Percentiles rank a stretch among this genome's conserved stretches.
Conservation (phyloP, 108 stramenopile genomes). For the Parmales sp. region DNA sequence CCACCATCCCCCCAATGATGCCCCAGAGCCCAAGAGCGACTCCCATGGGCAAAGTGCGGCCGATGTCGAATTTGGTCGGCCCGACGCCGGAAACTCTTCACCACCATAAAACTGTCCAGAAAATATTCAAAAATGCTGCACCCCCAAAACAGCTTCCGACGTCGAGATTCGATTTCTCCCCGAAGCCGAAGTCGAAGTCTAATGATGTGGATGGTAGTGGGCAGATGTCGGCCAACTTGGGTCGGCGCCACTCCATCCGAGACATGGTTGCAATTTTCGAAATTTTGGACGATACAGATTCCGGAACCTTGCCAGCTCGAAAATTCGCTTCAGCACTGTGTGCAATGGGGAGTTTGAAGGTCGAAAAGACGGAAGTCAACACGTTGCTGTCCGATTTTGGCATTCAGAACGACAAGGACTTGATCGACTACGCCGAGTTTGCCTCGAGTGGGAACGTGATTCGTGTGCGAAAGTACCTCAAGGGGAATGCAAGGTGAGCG, state of each 20-base stretch:
- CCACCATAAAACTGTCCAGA: not conserved
- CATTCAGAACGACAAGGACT: not conserved
- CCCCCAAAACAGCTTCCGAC: not conserved
- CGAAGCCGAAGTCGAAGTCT: not conserved
- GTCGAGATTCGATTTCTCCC: not conserved
- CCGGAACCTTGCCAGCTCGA: not conserved
- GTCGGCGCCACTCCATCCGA: not conserved
- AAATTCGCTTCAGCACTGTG: not conserved
- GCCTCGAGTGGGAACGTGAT: not conserved
- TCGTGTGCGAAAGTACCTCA: not conserved
- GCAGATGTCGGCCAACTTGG: not conserved
- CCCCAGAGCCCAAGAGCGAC: no score
- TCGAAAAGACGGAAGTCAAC: not conserved
- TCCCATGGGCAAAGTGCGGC: no score
- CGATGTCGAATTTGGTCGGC: no score
- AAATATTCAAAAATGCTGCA: not conserved
- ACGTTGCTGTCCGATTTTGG: slow-evolving; percentile 3
- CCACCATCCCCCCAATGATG: no score
- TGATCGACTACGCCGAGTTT: slow-evolving; percentile 3
- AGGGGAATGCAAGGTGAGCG: no score
- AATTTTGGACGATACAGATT: not conserved
- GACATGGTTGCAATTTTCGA: slow-evolving; percentile 10
- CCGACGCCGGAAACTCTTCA: not conserved
- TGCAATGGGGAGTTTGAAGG: not conserved
- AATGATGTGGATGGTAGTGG: not conserved